These are phyloP conservation scores for Breynia disticha DNA, from an alignment of 441 rosid genomes.

Conservation along the genomic window DNA sequence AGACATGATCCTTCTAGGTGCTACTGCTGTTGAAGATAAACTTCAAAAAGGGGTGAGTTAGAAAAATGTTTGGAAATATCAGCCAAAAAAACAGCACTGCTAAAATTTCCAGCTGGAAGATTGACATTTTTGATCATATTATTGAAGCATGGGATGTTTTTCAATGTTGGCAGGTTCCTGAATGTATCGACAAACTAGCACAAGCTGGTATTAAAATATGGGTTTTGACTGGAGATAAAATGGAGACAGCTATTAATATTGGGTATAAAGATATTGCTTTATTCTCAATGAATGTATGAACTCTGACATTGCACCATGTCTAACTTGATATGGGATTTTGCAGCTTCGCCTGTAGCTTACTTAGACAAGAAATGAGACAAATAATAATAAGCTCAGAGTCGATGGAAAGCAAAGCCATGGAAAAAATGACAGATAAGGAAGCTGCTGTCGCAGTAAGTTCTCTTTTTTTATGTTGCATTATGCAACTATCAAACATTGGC, in stretches of 20 bases:
- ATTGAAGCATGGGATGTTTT: no score
- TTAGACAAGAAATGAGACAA: slow-evolving; percentile 67
- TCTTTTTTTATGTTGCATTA: no score
- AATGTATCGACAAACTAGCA: slow-evolving; percentile 75
- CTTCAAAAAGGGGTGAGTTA: slow-evolving; percentile 73
- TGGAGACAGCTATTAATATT: slow-evolving; percentile 89
- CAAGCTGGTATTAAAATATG: slow-evolving; percentile 76
- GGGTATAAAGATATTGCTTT: no score
- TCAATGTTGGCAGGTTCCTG: slow-evolving; percentile 94
- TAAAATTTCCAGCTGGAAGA: no score
- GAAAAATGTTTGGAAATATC: background rate
- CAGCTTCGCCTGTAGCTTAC: slow-evolving; percentile 82
- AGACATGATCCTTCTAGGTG: slow-evolving; percentile 74
- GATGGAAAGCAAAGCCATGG: slow-evolving; percentile 48
- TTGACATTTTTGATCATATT: no score
- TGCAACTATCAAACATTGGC: no score
- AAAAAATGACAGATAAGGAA: slow-evolving; percentile 59
- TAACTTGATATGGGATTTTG: no score
- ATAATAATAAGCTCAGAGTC: slow-evolving; percentile 55
- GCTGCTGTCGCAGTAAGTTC: no score
- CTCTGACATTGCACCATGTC: no score
- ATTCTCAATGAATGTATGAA: no score
- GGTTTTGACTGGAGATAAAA: slow-evolving; percentile 95
- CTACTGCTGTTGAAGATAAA: slow-evolving; percentile 97
- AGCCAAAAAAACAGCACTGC: no score